Conservation (phyloP, 768 basidiomycete genomes). For the Termitomyces sp. region DNA sequence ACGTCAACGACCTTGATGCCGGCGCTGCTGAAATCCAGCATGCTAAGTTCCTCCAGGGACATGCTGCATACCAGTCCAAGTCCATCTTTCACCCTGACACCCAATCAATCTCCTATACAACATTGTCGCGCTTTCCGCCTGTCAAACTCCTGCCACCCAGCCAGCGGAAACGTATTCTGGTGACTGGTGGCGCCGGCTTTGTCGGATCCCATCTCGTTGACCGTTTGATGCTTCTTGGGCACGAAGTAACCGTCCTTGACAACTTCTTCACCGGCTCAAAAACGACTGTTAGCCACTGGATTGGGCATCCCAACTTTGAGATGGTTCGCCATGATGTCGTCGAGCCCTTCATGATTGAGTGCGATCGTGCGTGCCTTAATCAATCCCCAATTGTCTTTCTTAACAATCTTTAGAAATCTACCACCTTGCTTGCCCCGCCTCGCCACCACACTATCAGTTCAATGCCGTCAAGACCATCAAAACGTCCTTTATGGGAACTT, state of each 20-base stretch:
- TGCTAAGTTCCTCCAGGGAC: constrained; percentile 47
- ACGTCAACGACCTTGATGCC: constrained; percentile 28
- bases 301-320: constrained; percentile 98
- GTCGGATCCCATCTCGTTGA: constrained; percentile 98
- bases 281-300: constrained; percentile 94
- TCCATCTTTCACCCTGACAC: constrained; percentile 80
- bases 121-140: constrained; percentile 87
- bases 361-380: constrained; percentile 66
- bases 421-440: constrained; percentile 96
- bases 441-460: constrained; percentile 96
- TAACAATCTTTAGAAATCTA: constrained; percentile 70
- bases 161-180: constrained; percentile 81
- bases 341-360: constrained; percentile 97
- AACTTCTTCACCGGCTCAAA: constrained; percentile 99
- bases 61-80: constrained; percentile 66
- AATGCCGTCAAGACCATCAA: constrained; percentile 98
- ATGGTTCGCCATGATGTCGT: constrained; percentile 96
- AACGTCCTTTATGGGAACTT: constrained; percentile 96
- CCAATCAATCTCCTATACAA: constrained; percentile 86
- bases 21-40: constrained; percentile 40
- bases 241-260: constrained; percentile 95
- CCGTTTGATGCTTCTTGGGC: constrained; percentile 94
- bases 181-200: constrained; percentile 98
- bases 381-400: constrained; percentile 11
- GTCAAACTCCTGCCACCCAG: constrained; percentile 81